Evolutionary conservation across 306 rosid genomes (phyloP), one percentile per base, ranked within the genome.

Genomic region (Bauhinia variegata): DNA sequence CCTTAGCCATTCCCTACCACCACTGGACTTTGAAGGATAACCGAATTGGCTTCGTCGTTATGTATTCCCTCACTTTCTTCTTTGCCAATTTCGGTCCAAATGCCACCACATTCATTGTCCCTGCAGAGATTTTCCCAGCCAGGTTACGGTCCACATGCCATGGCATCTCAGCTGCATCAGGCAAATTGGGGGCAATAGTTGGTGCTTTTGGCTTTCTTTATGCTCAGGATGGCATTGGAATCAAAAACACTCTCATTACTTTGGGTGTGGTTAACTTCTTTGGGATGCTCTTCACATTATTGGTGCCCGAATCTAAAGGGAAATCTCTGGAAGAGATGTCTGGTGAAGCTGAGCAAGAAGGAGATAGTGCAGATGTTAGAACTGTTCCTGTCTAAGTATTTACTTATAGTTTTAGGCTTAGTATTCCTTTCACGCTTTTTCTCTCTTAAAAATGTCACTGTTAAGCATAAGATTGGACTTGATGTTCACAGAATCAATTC

Each of bases 251-350:
- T 10, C 83, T 92, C 33, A 63, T 92, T 51, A 9, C 69, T 65
- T 76, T 92, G 38, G 95, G 86, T 8, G 96, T 71, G 15, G 52
- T 83, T 15, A 89, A 89, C 73, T 54, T 78, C 14, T 72, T 87
- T 3, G 97, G 97, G 5, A 8, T 85, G 61, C 0, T 85, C 23
- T 87, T 89, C 43, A 89, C 96, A 1, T 79, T 87, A 49, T 75
- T 92, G 89, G 95, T 92, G 57, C 97, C 97, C 5, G 96, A 92
- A 64, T 70, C 97, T 0, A 92, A 84, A 11, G 97, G 97, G 19
- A 89, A 72, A 59, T 92, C 97, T 7, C 23, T 92, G 32, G 97
- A 92, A 73, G 95, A 89, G 14, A 72, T 85, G 67, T 88, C 95
- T 1, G 95, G 96, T 41, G 96, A 88, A 80, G 85, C 71, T 31